Evolutionary conservation across 768 basidiomycete species (phyloP), one percentile per base, ranked within the genome.

Genomic region (Mycena venus): DNA sequence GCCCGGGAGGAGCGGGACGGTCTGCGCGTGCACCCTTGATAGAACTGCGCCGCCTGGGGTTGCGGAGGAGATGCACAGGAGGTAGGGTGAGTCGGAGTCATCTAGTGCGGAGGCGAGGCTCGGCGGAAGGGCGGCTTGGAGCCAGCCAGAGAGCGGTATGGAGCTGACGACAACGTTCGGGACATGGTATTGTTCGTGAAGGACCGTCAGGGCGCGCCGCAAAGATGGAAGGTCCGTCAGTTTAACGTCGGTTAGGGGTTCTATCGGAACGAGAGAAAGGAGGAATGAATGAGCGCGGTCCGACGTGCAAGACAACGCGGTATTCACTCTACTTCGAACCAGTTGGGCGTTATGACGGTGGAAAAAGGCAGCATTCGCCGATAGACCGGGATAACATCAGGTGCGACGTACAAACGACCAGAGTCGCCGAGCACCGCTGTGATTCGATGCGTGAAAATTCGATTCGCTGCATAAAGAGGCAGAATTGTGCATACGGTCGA

Each of bases 261-360:
- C 97, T 99, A 75, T 5, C 4, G 49, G 49, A 23, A 27, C n/a
- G n/a, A n/a, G n/a, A 25, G 62, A 70, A 67, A 27, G 63, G 34
- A n/a, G n/a, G n/a, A n/a, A n/a, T 42, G 23, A 34, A 31, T 69
- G 44, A 72, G 29, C 69, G 59, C 32, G 25, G 40, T 49, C 34
- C 47, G 7, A 49, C 38, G 12, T 36, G 62, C 17, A 65, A 44
- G 14, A 27, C 23, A 44, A 67, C 47, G n/a, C 27, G 55, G 49
- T 17, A 83, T 92, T 82, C 81, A 97, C 96, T 99, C 98, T 74
- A 94, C 95, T 86, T 99, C 98, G 78, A 97, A 99, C 91, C 97
- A 98, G 80, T 99, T 99, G 0, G 98, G 98, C 0, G 98, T 96
- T 76, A 99, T 99, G 59, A 99, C 92, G 0, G 95, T 95, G 3